Evolutionary conservation across 257 asterid species (phyloP), one percentile per base, ranked within the genome.

Genomic region (Thymus mandschuricus): DNA sequence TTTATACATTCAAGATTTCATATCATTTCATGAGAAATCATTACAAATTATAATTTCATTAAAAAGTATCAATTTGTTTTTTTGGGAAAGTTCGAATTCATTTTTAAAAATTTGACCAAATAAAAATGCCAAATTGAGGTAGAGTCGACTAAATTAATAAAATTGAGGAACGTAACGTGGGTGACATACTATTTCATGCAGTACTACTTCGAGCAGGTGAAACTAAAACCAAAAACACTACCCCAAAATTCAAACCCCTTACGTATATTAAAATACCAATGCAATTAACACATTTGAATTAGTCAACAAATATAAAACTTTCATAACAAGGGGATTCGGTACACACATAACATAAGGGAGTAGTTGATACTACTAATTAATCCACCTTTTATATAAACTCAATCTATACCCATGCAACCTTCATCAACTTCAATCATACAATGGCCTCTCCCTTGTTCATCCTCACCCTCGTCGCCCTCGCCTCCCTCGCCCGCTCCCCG

Each of bases 161-260:
- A 21, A 21, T 21, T 21, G 21, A 21, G 21, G 21, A 21, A 21
- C 21, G 21, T 21, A 72, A 50, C 72, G 50, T 45, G 80, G 80
- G 35, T 85, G 83, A 82, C 75, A 68, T 76, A 31, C 30, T 30
- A n/a, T 63, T 21, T 21, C 21, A 21, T 21, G 21, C 21, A 21
- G 21, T 21, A 21, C 21, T 69, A 56, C 69, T 58, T 81, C 63
- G 90, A 86, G 97, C 89, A 84, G 96, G 91, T 88, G 81, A 77
- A 90, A 82, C 88, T 64, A 78, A 78, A 83, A 83, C 87, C 83
- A 78, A 67, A 81, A 79, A 76, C 85, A 68, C 72, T 76, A 74
- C 31, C 79, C 59, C 38, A 10, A 60, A 58, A 61, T 73, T 73
- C 76, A 56, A 80, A 73, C 73, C 48, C 1, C 1, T 6, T 11